Base-by-base conservation (phyloP, 331 rosid genomes). In the Quercus phellos region DNA sequence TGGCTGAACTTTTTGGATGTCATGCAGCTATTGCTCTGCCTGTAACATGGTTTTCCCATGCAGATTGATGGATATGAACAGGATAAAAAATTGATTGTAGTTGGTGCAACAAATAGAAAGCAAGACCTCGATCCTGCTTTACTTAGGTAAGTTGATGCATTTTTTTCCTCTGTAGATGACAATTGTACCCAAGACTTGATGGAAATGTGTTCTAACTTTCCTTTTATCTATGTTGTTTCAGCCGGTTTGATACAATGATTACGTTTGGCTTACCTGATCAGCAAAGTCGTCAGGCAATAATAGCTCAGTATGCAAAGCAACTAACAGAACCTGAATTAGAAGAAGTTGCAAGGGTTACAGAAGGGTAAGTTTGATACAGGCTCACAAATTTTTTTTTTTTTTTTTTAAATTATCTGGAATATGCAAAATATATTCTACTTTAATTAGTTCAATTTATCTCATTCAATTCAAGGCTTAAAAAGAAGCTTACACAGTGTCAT, bases 31-130 rank as follows among this genome's bases (percentile, higher is more conserved):
- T 72, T 13, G 30, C 2, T 70, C 50, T 35, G 24, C 63, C 43
- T 74, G 54, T 38, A 55, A 21, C 29, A 9, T 4, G 32, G 34
- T 24, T 35, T 66, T 74, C 71, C 26, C 27, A 2, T 83, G 83
- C 97, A 94, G 97, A 92, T 94, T 74, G 98, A 94, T 85, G 98
- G 98, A 60, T 94, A 88, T 78, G 98, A 92, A 82, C 98, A 94
- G 85, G 93, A 88, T 79, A 94, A 91, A 79, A 92, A 87, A 79
- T 96, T 94, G 64, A 84, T 92, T 66, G 97, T 92, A 61, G 89
- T 94, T 84, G 97, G 95, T 74, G 98, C 98, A 42, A 94, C 97
- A 79, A 94, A 94, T 84, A 87, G 95, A 85, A 92, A 94, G 86
- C 95, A 94, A 87, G 98, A 94, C 77, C 97, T 94, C 26, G 95